Percentiles rank a stretch among this genome's conserved stretches.
Conservation (phyloP, 2,329 filamentous ascomycete genomes). For the Aspergillus fumigatus region DNA sequence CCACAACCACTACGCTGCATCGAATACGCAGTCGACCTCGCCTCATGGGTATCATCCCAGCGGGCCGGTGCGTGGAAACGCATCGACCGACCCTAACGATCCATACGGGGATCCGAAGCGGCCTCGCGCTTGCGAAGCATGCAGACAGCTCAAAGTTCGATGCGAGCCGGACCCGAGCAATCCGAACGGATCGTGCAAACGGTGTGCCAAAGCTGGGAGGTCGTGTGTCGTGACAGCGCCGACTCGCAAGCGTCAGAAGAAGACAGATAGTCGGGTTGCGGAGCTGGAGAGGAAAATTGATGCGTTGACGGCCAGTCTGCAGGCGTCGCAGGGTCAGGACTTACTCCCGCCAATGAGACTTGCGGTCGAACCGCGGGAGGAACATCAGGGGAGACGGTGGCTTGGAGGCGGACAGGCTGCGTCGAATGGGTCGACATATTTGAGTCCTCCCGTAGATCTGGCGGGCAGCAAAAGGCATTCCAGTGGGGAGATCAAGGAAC, state of each 20-base stretch:
- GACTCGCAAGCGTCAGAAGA: constrained; percentile 78
- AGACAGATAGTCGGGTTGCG: constrained; percentile 82
- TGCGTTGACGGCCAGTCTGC: constrained; percentile 73
- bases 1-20: constrained; percentile 6
- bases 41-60: constrained; percentile 4
- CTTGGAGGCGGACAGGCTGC: constrained; percentile 14
- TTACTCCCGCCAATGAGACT: constrained; percentile 11
- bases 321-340: constrained; percentile 46
- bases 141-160: constrained; percentile 72
- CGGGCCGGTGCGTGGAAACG: neutral
- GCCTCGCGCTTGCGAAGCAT: constrained; percentile 69
- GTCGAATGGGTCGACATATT: constrained; percentile 1
- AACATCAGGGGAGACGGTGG: constrained; percentile 34
- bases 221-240: constrained; percentile 72
- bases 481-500: constrained; percentile 26
- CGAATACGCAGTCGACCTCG: constrained; percentile 5
- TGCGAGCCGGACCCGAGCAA: constrained; percentile 70
- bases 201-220: constrained; percentile 76
- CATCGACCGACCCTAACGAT: constrained; percentile 15
- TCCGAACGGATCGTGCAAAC: constrained; percentile 62
- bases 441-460: constrained; percentile 3
- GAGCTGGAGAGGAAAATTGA: constrained; percentile 93
- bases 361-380: constrained; percentile 31
- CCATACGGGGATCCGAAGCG: constrained; percentile 55
- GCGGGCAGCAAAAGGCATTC: constrained; percentile 29